These are phyloP conservation scores for Psilocybe azurescens DNA, from an alignment of 768 basidiomycete species.

Conservation along the genomic window DNA sequence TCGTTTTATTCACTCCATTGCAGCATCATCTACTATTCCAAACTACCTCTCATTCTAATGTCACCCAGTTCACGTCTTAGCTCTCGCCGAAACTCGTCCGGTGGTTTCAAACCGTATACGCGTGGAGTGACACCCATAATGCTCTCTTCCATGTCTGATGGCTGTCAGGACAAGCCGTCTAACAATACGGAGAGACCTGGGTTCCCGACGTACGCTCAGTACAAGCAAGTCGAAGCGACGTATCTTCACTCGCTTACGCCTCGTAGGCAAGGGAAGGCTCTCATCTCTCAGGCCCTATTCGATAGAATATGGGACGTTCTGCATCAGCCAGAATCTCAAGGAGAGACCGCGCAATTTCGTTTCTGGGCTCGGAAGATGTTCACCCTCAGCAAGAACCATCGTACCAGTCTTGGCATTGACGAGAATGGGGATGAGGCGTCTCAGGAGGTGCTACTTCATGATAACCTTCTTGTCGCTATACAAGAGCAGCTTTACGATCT, in stretches of 20 bases:
- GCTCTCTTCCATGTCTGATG: constrained; percentile 15
- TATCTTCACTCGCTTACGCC: constrained; percentile 66
- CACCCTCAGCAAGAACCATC: constrained; percentile 44
- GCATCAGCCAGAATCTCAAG: constrained; percentile 49
- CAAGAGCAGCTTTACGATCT: constrained; percentile 82
- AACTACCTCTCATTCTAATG: constrained; percentile 27
- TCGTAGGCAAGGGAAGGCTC: constrained; percentile 64
- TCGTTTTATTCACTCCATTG: constrained; percentile 12
- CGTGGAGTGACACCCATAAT: constrained; percentile 26
- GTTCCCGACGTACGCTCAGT: constrained; percentile 67
- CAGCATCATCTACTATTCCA: constrained; percentile 23
- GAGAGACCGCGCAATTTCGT: constrained; percentile 71
- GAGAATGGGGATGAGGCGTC: constrained; percentile 20
- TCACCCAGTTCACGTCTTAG: constrained; percentile 36
- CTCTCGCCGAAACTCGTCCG: constrained; percentile 30
- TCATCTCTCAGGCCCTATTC: constrained; percentile 74
- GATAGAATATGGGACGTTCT: constrained; percentile 76
- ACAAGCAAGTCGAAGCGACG: constrained; percentile 57
- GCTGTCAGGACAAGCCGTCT: constrained; percentile 9
- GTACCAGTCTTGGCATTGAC: constrained; percentile 27
- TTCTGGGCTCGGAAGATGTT: constrained; percentile 91
- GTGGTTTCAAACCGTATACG: constrained; percentile 40
- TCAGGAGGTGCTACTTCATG: constrained; percentile 66
- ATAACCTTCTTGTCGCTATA: constrained; percentile 75
- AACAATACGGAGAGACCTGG: constrained; percentile 39